Base-by-base conservation (phyloP, 345 rosid genomes). In the Salix arbutifolia region DNA sequence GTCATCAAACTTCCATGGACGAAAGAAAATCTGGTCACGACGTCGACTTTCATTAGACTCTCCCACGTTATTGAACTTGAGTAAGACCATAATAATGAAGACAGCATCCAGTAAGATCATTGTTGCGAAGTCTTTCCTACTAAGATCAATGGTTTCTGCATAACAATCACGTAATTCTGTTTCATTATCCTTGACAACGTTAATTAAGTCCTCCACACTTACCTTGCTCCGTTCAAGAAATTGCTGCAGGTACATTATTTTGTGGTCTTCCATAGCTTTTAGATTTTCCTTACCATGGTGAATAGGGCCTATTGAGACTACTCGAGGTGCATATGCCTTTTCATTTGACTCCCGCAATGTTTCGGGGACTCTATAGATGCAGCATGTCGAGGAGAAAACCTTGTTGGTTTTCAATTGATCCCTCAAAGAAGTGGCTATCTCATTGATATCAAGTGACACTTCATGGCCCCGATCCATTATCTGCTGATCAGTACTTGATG, bases 361-460 rank as follows among this genome's bases (percentile, higher is more conserved):
- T 3, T 4, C 1, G 4, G 68, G 67, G 25, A 60, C 77, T 75
- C 77, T 71, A 8, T 60, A 78, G 40, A 82, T 72, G 38, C 79
- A 82, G 23, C 71, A 35, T 4, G 21, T 50, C 0, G 3, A n/a
- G 3, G 77, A 71, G 40, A 75, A 61, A 33, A 13, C 28, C 64
- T 61, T 69, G 0, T 38, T 52, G 50, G 5, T 53, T 17, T 37
- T 35, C 50, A 75, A 9, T 52, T 48, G 42, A 1, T 4, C 18
- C 50, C 21, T 25, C 78, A 75, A 33, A 38, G 78, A 75, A 23
- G 10, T 9, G 31, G 25, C 50, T 60, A 75, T 21, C 48, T 64
- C 28, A 14, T 74, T 44, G 6, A 19, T 64, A 44, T 44, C 28
- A 62, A 74, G 14, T 30, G 60, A 62, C 8, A 62, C 28, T 40